Conservation (phyloP, 441 rosid genomes). For the Pelargonium myrrhifolium region DNA sequence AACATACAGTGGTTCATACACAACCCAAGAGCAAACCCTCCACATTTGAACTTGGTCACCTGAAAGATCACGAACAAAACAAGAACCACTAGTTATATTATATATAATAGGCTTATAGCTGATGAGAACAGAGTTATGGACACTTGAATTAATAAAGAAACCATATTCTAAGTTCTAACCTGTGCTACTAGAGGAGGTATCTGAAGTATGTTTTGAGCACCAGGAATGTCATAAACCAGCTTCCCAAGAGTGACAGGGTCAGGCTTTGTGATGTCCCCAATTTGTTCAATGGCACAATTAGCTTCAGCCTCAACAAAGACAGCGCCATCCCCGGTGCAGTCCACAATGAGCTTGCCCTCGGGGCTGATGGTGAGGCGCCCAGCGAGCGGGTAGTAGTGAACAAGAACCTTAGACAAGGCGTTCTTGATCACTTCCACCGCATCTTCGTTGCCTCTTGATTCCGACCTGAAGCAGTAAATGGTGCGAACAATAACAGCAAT, state of each 20-base stretch:
- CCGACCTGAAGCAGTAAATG: conserved; percentile 66
- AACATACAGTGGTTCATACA: conserved; percentile 74
- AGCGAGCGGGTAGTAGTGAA: conserved; percentile 65
- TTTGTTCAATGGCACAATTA: conserved; percentile 39
- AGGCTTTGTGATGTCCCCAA: conserved; percentile 53
- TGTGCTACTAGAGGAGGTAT: conserved; percentile 70
- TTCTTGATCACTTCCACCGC: conserved; percentile 47
- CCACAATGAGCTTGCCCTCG: conserved; percentile 66
- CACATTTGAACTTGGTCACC: conserved; percentile 77
- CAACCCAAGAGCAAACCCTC: conserved; percentile 67
- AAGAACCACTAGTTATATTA: too few species aligned
- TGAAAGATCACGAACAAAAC: conserved; percentile 18
- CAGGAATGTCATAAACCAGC: conserved; percentile 63
- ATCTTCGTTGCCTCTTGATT: conserved; percentile 52
- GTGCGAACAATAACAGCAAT: conserved; percentile 65
- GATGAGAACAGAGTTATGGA: too few species aligned
- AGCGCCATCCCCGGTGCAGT: conserved; percentile 77
- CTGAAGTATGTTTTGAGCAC: conserved; percentile 62
- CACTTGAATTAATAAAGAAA: too few species aligned
- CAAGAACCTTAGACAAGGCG: conserved; percentile 63
- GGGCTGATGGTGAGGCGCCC: conserved; percentile 67
- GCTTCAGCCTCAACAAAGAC: conserved; percentile 85
- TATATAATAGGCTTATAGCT: too few species aligned
- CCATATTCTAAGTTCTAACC: conserved; percentile 36
- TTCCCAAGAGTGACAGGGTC: conserved; percentile 66